Evolutionary conservation across 352 stramenopile species (phyloP).

Genomic region (Globisporangium splendens): DNA sequence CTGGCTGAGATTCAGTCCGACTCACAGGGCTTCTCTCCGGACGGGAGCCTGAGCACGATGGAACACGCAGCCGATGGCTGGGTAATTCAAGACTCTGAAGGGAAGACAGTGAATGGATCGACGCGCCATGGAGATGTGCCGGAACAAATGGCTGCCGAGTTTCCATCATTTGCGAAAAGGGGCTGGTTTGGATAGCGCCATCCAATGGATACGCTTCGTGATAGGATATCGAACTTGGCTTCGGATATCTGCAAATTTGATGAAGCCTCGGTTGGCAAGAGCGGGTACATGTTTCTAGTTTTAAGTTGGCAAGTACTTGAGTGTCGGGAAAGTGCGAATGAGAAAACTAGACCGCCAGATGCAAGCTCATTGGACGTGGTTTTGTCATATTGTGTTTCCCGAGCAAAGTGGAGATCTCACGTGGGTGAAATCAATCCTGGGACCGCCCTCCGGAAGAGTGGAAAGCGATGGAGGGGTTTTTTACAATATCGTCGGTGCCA

Average conservation of each 20-base stretch:
- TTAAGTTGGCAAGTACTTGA: constrained; percentile 30
- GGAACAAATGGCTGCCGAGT: constrained; percentile 22
- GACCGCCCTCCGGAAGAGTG: constrained; percentile 41
- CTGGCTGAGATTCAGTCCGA: constrained; percentile 47
- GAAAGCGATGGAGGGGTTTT: constrained; percentile 38
- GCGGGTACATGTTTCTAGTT: constrained; percentile 18
- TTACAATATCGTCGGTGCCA: constrained; percentile 42
- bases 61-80: constrained; percentile 17
- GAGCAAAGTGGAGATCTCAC: constrained; percentile 35
- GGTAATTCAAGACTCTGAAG: constrained; percentile 23
- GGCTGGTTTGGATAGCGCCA: constrained; percentile 15
- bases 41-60: constrained; percentile 33
- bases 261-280: constrained; percentile 12
- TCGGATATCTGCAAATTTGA: constrained; percentile 18
- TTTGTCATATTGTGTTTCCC: constrained; percentile 50
- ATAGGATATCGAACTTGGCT: constrained; percentile 49
- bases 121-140: constrained; percentile 26
- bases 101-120: constrained; percentile 21
- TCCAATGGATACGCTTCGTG: constrained; percentile 27
- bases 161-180: constrained; percentile 28
- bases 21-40: constrained; percentile 43
- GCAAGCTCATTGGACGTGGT: constrained; percentile 57
- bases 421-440: constrained; percentile 42
- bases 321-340: constrained; percentile 6
- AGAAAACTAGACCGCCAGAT: constrained; percentile 20